phyloP scores from a whole-genome alignment of 306 rosid species.

The Quercus dentata region DNA sequence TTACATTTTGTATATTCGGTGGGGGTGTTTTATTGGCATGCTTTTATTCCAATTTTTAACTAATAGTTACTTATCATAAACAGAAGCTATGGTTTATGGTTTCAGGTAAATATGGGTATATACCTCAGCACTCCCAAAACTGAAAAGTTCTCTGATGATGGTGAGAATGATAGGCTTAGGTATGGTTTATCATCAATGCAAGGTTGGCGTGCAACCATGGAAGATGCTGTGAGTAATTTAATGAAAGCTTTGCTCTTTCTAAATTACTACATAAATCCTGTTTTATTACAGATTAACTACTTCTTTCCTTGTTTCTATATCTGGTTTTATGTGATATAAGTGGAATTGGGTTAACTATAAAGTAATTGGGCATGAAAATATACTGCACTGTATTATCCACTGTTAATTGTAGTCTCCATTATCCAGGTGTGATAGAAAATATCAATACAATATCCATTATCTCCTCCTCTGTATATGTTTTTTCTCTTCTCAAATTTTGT shows the following conservation, averaged over 20 bases:
- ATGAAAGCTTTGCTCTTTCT: slow-evolving; percentile 18
- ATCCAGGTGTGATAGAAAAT: not conserved
- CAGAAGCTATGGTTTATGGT: not conserved
- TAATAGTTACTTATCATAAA: not conserved
- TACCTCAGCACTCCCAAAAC: slow-evolving; percentile 95
- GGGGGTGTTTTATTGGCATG: not conserved
- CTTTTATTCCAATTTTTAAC: not conserved
- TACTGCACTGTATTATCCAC: not conserved
- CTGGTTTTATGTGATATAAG: not conserved
- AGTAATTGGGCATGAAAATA: slow-evolving; percentile 8
- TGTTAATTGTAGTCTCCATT: not conserved
- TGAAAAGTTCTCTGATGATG: slow-evolving; percentile 88
- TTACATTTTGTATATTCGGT: not conserved
- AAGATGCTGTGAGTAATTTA: slow-evolving; percentile 88
- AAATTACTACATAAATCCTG: slow-evolving; percentile 4
- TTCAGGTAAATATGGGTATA: slow-evolving; percentile 65
- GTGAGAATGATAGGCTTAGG: slow-evolving; percentile 61
- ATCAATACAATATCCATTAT: not conserved
- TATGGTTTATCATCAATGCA: slow-evolving; percentile 97
- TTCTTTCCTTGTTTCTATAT: not conserved
- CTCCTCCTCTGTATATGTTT: no score
- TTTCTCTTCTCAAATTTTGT: no score
- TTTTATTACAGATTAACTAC: slow-evolving; percentile 6
- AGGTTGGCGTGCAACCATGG: slow-evolving; percentile 99
- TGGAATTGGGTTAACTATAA: slow-evolving; percentile 9